A percentile compares a stretch with the other conserved stretches of the same genome.
Conservation (phyloP, 495 filamentous ascomycete species). For the Choiromyces venosus region DNA sequence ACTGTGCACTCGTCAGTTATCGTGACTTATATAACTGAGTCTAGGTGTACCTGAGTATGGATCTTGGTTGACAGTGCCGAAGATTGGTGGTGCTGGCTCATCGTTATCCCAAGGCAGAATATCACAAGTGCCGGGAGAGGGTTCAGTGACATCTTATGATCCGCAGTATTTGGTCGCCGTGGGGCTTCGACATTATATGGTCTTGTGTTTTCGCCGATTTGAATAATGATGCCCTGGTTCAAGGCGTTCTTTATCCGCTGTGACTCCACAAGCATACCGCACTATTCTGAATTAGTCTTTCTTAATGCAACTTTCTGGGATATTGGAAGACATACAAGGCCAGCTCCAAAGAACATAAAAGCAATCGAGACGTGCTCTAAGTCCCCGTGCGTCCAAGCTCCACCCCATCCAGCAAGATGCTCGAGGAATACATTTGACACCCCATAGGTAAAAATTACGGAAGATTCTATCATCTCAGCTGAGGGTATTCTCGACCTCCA, state of each 20-base stretch:
- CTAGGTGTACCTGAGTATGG: slow-evolving; percentile 51
- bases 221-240: background rate
- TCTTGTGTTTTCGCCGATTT: background rate
- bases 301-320: background rate
- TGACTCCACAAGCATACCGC: slow-evolving; percentile 93
- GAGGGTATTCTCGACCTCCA: slow-evolving; percentile 64
- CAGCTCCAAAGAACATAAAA: slow-evolving; percentile 89
- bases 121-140: slow-evolving; percentile 84
- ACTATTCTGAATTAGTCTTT: slow-evolving; percentile 46
- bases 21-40: slow-evolving; percentile 8
- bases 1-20: slow-evolving; percentile 52
- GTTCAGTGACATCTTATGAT: slow-evolving; percentile 74
- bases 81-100: slow-evolving; percentile 83
- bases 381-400: slow-evolving; percentile 68
- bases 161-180: slow-evolving; percentile 52
- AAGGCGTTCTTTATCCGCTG: slow-evolving; percentile 53
- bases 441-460: slow-evolving; percentile 84
- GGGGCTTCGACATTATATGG: background rate
- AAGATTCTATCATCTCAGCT: slow-evolving; percentile 82
- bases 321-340: slow-evolving; percentile 58
- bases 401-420: slow-evolving; percentile 68
- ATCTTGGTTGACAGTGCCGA: slow-evolving; percentile 86
- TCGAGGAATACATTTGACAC: slow-evolving; percentile 88
- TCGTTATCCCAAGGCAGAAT: slow-evolving; percentile 82
- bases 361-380: slow-evolving; percentile 92